Evolutionary conservation across 768 basidiomycete species (phyloP).

Genomic region (Mycena albidolilacea): DNA sequence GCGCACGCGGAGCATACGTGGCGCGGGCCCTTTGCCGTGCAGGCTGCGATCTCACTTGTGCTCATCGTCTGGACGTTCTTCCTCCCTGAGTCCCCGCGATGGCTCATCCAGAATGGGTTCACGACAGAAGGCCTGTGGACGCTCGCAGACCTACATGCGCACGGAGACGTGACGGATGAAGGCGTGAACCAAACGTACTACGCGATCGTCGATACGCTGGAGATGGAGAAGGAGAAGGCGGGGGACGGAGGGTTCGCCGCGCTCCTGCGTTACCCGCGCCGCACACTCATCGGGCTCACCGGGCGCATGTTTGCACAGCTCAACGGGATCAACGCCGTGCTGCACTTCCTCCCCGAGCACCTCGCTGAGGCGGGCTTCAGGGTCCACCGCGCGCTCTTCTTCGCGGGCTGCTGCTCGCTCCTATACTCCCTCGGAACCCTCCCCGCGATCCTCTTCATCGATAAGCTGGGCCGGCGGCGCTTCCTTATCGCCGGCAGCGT

Average conservation of each 20-base stretch:
- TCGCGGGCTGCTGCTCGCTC: slow-evolving; percentile 63
- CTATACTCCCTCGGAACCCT: slow-evolving; percentile 65
- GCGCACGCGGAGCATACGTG: slow-evolving; percentile 65
- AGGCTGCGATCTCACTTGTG: slow-evolving; percentile 64
- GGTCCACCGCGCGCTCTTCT: slow-evolving; percentile 58
- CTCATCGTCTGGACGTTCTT: slow-evolving; percentile 63
- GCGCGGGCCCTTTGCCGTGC: slow-evolving; percentile 70
- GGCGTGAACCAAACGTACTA: slow-evolving; percentile 62
- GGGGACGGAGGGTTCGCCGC: slow-evolving; percentile 54
- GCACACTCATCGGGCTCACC: slow-evolving; percentile 64
- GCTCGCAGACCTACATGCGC: slow-evolving; percentile 70
- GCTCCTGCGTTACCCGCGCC: slow-evolving; percentile 63
- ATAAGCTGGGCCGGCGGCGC: slow-evolving; percentile 64
- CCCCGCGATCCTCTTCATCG: slow-evolving; percentile 68
- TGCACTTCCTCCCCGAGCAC: slow-evolving; percentile 71
- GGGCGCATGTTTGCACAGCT: slow-evolving; percentile 70
- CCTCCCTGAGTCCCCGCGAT: slow-evolving; percentile 68
- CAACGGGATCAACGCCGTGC: slow-evolving; percentile 69
- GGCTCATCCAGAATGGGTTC: slow-evolving; percentile 69
- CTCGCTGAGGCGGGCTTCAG: slow-evolving; percentile 65
- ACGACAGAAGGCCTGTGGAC: slow-evolving; percentile 61
- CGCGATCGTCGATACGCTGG: slow-evolving; percentile 56
- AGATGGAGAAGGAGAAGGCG: slow-evolving; percentile 48
- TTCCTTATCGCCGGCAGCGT: slow-evolving; percentile 64
- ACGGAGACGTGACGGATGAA: slow-evolving; percentile 60